phyloP scores from a whole-genome alignment of 2,329 filamentous ascomycete species.

The Chaetomium globosum region DNA sequence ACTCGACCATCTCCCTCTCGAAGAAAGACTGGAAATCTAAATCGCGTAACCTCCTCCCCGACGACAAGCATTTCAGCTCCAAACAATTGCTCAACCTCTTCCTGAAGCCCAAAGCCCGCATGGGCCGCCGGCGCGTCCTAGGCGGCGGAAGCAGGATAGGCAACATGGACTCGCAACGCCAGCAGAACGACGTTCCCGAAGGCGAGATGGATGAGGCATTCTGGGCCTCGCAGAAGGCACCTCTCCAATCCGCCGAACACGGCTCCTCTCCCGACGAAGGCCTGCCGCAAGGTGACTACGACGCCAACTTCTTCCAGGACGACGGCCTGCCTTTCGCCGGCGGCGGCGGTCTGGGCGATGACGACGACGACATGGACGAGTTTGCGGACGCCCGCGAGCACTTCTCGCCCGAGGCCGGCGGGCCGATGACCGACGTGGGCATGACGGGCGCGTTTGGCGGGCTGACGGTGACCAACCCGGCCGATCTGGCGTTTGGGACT shows the following conservation, averaged over 20 bases:
- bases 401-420: conserved; percentile 64
- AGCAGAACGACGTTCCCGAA: conserved; percentile 58
- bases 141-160: conserved; percentile 51
- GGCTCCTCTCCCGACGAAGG: conserved; percentile 49
- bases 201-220: conserved; percentile 93
- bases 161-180: conserved; percentile 43
- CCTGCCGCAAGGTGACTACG: conserved; percentile 75
- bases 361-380: conserved; percentile 62
- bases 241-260: conserved; percentile 43
- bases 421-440: conserved; percentile 52
- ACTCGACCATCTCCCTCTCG: conserved; percentile 78
- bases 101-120: conserved; percentile 87
- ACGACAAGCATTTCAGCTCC: conserved; percentile 98
- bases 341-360: conserved; percentile 62
- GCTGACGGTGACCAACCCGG: conserved; percentile 50
- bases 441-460: conserved; percentile 50
- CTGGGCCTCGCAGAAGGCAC: conserved; percentile 77
- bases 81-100: conserved; percentile 86
- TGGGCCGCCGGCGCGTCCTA: conserved; percentile 65
- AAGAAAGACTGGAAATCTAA: conserved; percentile 97
- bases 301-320: conserved; percentile 97
- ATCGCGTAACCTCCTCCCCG: conserved; percentile 86
- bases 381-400: conserved; percentile 82
- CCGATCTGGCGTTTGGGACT: conserved; percentile 61
- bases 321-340: conserved; percentile 71